Conservation (phyloP, 2,329 filamentous ascomycete genomes). For the Aspergillus sp. region DNA sequence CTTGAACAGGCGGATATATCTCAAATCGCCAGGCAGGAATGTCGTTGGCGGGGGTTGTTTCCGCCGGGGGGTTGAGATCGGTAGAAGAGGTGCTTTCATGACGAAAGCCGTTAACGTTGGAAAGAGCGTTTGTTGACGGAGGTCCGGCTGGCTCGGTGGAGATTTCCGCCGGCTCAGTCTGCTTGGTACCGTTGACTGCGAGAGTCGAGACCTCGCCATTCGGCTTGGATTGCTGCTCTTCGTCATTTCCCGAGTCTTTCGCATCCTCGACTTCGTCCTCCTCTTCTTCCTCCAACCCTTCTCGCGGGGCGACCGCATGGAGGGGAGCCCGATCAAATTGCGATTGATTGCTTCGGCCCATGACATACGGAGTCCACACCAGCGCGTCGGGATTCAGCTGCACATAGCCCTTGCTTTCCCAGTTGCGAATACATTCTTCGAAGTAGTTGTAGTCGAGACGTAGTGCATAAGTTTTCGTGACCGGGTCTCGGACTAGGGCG, state of each 20-base stretch:
- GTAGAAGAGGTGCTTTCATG: slow-evolving; percentile 18
- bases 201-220: slow-evolving; percentile 12
- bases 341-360: slow-evolving; percentile 80
- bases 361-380: slow-evolving; percentile 95
- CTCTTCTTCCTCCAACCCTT: slow-evolving; percentile 51
- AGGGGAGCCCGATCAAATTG: slow-evolving; percentile 82
- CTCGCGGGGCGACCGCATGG: slow-evolving; percentile 82
- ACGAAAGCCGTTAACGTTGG: slow-evolving; percentile 29
- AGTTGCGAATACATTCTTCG: slow-evolving; percentile 81
- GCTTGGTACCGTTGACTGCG: slow-evolving; percentile 16
- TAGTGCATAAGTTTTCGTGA: slow-evolving; percentile 85
- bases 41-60: slow-evolving; percentile 31
- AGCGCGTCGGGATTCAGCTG: slow-evolving; percentile 76
- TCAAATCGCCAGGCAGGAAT: slow-evolving; percentile 45
- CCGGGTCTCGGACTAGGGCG: slow-evolving; percentile 83
- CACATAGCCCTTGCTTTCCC: slow-evolving; percentile 85
- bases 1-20: slow-evolving; percentile 43
- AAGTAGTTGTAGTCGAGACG: slow-evolving; percentile 84
- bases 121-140: slow-evolving; percentile 34
- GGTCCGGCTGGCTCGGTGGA: slow-evolving; percentile 33
- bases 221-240: slow-evolving; percentile 14
- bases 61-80: slow-evolving; percentile 12
- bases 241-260: slow-evolving; percentile 20
- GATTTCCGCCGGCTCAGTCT: slow-evolving; percentile 11
- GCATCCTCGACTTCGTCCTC: slow-evolving; percentile 34